These are phyloP conservation scores for Yamadazyma jaroonii DNA, from an alignment of 1,139 yeast species.

Conservation along the genomic window DNA sequence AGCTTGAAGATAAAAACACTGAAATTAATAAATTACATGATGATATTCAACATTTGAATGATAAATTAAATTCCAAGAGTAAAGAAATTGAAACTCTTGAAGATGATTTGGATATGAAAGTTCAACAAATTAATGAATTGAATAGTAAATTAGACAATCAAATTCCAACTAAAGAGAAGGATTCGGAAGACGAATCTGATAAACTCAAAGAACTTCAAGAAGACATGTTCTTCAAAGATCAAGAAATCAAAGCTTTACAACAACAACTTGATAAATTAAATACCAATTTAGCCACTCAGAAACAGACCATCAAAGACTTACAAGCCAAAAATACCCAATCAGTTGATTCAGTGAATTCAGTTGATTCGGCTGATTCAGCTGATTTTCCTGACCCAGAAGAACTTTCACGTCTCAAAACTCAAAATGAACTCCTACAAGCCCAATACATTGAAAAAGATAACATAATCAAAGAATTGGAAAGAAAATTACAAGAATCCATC, in stretches of 20 bases:
- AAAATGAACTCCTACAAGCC: constrained; percentile 1
- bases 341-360: neutral
- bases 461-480: constrained; percentile 13
- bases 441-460: constrained; percentile 9
- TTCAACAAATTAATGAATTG: constrained; percentile 6
- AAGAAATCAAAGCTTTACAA: constrained; percentile 16
- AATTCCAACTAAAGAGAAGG: too few species aligned
- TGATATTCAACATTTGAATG: constrained; percentile 23
- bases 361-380: neutral
- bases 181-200: neutral
- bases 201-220: constrained; percentile 10
- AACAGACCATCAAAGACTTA: constrained; percentile 11
- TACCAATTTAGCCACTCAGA: constrained; percentile 11
- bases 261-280: constrained; percentile 15
- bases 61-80: constrained; percentile 15
- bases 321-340: constrained; percentile 2
- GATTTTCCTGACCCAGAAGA: too few species aligned
- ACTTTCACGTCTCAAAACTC: constrained; percentile 1
- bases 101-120: constrained; percentile 3
- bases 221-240: constrained; percentile 14
- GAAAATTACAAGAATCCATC: constrained; percentile 14
- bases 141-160: constrained; percentile 1
- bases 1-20: constrained; percentile 14
- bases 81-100: constrained; percentile 12
- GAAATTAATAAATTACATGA: constrained; percentile 15